phyloP scores from a whole-genome alignment of 495 filamentous ascomycete species.

The Choiromyces venosus region DNA sequence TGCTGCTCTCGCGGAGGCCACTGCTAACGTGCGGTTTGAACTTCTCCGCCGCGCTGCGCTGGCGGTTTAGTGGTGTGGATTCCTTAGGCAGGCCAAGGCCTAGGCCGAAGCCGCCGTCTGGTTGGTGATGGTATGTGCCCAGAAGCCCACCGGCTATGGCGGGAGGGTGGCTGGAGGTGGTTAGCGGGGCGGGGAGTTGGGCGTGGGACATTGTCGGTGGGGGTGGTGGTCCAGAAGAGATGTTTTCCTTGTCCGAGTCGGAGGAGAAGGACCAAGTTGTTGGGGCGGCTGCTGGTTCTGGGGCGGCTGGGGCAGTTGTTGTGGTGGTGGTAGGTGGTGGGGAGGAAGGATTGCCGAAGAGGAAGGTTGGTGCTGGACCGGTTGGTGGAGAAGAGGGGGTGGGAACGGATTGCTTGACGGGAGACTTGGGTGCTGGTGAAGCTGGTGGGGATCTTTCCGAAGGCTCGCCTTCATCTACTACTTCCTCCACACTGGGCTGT shows the following conservation, averaged over 20 bases:
- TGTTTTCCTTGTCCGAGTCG: slow-evolving; percentile 41
- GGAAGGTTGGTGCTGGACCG: slow-evolving; percentile 24
- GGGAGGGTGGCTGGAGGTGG: slow-evolving; percentile 24
- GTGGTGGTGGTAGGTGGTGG: slow-evolving; percentile 15
- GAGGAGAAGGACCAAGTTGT: slow-evolving; percentile 31
- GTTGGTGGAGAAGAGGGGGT: slow-evolving; percentile 15
- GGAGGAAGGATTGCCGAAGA: slow-evolving; percentile 23
- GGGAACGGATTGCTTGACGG: slow-evolving; percentile 18
- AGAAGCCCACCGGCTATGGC: slow-evolving; percentile 31
- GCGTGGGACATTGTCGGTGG: slow-evolving; percentile 41
- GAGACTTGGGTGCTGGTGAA: slow-evolving; percentile 32
- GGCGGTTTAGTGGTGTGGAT: slow-evolving; percentile 24
- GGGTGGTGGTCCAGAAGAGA: slow-evolving; percentile 33
- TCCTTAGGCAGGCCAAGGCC: slow-evolving; percentile 26
- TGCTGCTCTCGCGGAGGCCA: slow-evolving; percentile 36
- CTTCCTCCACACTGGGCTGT: slow-evolving; percentile 23
- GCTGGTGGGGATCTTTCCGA: slow-evolving; percentile 18
- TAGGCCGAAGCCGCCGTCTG: slow-evolving; percentile 34
- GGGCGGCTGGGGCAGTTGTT: slow-evolving; percentile 10
- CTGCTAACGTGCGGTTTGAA: slow-evolving; percentile 36
- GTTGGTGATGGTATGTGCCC: slow-evolving; percentile 26
- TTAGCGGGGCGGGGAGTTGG: slow-evolving; percentile 33
- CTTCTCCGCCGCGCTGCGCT: slow-evolving; percentile 36
- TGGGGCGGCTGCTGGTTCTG: not conserved
- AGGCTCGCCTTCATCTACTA: slow-evolving; percentile 15